These are phyloP conservation scores for Umbelopsis isabellina DNA, from an alignment of 192 early-diverging fungal genomes.

Conservation along the genomic window DNA sequence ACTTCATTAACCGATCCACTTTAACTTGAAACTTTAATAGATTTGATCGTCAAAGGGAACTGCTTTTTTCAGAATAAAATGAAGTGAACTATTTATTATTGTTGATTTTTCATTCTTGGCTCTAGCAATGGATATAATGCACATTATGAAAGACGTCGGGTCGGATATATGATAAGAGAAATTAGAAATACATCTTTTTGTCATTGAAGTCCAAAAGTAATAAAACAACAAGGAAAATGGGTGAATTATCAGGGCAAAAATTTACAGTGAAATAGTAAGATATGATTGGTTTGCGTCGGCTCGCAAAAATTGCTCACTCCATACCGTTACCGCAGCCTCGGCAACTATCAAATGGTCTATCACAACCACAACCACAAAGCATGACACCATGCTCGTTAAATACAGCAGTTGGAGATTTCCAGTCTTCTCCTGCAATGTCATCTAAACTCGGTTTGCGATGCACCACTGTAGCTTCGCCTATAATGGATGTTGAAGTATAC, in stretches of 20 bases:
- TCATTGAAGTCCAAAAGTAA: no score
- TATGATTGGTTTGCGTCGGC: not conserved
- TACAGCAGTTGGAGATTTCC: conserved; percentile 21
- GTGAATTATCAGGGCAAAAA: not conserved
- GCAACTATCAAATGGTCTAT: conserved; percentile 55
- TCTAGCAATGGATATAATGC: no score
- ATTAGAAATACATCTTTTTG: no score
- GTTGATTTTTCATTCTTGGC: no score
- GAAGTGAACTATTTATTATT: no score
- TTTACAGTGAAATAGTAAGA: not conserved
- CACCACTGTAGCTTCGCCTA: conserved; percentile 1
- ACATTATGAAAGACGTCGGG: no score
- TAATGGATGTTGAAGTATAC: not conserved
- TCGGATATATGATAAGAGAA: no score
- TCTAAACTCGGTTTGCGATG: not conserved
- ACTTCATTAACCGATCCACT: no score
- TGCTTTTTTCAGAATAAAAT: no score
- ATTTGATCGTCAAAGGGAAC: no score
- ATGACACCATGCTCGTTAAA: conserved; percentile 55
- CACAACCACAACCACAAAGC: conserved; percentile 63
- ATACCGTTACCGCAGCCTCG: conserved; percentile 39
- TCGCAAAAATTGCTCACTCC: conserved; percentile 8
- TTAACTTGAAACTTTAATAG: no score
- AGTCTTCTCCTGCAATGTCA: not conserved
- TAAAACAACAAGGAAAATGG: no score